phyloP scores from a whole-genome alignment of 2,329 filamentous ascomycete species.

The Aspergillus pseudoviridinutans region DNA sequence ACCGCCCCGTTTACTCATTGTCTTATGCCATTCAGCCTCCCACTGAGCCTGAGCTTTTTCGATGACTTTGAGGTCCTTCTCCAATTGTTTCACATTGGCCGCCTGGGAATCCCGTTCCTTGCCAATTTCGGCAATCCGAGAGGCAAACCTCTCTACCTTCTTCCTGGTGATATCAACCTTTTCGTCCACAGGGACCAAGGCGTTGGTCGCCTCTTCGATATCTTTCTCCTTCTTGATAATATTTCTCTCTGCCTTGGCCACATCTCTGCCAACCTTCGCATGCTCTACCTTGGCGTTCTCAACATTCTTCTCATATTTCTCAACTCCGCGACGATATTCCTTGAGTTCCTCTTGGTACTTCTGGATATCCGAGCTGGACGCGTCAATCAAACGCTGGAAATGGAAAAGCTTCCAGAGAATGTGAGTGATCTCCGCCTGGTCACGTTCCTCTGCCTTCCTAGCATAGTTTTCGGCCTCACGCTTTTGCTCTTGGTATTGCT shows the following conservation, averaged over 20 bases:
- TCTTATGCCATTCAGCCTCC: constrained; percentile 80
- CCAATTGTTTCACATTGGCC: constrained; percentile 64
- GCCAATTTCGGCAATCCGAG: constrained; percentile 64
- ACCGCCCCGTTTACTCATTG: constrained; percentile 79
- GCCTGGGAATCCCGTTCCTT: constrained; percentile 74
- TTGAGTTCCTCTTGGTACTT: constrained; percentile 93
- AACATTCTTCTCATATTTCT: constrained; percentile 74
- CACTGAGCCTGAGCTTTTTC: constrained; percentile 86
- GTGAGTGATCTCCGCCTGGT: constrained; percentile 86
- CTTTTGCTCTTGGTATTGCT: constrained; percentile 96
- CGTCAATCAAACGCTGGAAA: constrained; percentile 88
- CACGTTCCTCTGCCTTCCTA: constrained; percentile 82
- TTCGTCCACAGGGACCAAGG: constrained; percentile 83
- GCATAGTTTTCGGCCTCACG: constrained; percentile 91
- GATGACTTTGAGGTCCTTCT: constrained; percentile 77
- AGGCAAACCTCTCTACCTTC: constrained; percentile 65
- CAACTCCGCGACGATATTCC: constrained; percentile 82
- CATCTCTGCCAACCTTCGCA: constrained; percentile 68
- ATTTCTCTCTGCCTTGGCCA: constrained; percentile 74
- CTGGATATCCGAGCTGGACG: constrained; percentile 84
- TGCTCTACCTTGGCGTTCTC: constrained; percentile 84
- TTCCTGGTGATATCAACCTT: constrained; percentile 77
- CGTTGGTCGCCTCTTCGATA: constrained; percentile 81
- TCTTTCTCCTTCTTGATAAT: constrained; percentile 84
- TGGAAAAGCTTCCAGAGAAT: constrained; percentile 96